A percentile compares a stretch with the other conserved stretches of the same genome.
Conservation (phyloP, 2,329 filamentous ascomycete species). For the Lachnellula suecica region DNA sequence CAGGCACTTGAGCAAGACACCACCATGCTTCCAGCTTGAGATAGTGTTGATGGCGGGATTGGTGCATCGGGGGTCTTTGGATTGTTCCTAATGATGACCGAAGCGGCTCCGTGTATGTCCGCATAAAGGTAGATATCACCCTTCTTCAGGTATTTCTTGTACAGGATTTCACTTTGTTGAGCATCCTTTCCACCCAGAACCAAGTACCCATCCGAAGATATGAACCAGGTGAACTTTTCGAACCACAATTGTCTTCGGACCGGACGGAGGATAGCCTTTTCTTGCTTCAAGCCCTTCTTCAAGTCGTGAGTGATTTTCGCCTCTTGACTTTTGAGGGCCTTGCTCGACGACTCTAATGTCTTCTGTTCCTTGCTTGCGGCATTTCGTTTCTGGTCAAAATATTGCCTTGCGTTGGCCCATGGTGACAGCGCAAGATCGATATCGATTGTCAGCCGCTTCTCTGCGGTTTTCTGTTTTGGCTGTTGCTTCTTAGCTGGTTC, state of each 20-base stretch:
- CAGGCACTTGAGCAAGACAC: conserved; percentile 87
- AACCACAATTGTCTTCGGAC: conserved; percentile 90
- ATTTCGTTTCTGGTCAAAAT: conserved; percentile 84
- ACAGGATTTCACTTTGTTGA: conserved; percentile 90
- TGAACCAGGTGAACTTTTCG: conserved; percentile 94
- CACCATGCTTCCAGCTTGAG: conserved; percentile 82
- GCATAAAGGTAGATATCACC: conserved; percentile 93
- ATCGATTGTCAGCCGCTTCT: conserved; percentile 69
- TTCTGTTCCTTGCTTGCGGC: conserved; percentile 87
- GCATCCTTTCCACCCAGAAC: conserved; percentile 86
- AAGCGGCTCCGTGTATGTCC: conserved; percentile 79
- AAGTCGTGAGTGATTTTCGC: conserved; percentile 84
- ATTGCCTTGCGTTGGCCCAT: conserved; percentile 87
- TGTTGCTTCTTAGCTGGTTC: conserved; percentile 37
- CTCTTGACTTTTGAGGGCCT: conserved; percentile 85
- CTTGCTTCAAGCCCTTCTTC: conserved; percentile 85
- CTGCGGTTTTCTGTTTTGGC: conserved; percentile 41
- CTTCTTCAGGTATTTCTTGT: conserved; percentile 79
- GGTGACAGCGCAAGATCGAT: conserved; percentile 80
- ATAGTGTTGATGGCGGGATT: conserved; percentile 86
- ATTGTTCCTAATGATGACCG: conserved; percentile 90
- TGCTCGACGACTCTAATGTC: conserved; percentile 76
- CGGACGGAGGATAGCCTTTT: conserved; percentile 82
- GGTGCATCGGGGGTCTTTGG: conserved; percentile 74
- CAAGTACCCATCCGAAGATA: conserved; percentile 93